Percentiles rank a stretch among this genome's conserved stretches.
Conservation (phyloP, 2,329 filamentous ascomycete genomes). For the Beauveria sp. region DNA sequence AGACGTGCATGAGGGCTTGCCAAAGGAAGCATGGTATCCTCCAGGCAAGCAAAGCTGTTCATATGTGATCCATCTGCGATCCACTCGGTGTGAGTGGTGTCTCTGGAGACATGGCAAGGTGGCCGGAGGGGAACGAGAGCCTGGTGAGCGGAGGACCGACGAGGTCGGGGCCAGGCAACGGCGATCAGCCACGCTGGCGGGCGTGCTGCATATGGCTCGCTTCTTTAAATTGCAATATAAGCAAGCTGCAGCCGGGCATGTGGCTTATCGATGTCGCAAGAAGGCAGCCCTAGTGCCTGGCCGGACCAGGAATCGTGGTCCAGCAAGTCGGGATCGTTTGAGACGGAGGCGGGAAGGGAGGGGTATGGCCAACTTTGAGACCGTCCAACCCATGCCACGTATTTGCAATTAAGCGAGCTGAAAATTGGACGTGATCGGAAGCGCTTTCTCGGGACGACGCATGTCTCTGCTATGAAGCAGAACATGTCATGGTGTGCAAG, state of each 20-base stretch:
- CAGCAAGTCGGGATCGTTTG: constrained; percentile 2
- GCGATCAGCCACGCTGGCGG: background rate
- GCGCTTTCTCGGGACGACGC: background rate
- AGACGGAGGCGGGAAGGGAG: background rate
- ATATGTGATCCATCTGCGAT: background rate
- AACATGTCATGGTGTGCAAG: background rate
- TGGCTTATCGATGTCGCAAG: constrained; percentile 1
- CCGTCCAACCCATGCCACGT: background rate
- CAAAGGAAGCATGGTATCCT: background rate
- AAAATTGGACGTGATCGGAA: background rate
- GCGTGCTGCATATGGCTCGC: background rate
- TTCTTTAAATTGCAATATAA: constrained; percentile 1
- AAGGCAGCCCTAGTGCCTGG: background rate
- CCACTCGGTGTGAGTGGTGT: background rate
- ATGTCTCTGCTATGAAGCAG: background rate
- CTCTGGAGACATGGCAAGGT: background rate
- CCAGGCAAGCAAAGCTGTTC: background rate
- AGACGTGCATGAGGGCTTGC: constrained; percentile 2
- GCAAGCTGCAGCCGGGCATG: background rate
- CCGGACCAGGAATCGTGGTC: background rate
- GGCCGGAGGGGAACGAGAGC: background rate
- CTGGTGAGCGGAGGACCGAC: background rate
- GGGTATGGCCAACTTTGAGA: background rate
- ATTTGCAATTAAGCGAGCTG: background rate
- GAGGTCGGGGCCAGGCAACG: background rate